These are phyloP conservation scores for Cercospora citrullina DNA, from an alignment of 2,329 filamentous ascomycete species.

Conservation along the genomic window DNA sequence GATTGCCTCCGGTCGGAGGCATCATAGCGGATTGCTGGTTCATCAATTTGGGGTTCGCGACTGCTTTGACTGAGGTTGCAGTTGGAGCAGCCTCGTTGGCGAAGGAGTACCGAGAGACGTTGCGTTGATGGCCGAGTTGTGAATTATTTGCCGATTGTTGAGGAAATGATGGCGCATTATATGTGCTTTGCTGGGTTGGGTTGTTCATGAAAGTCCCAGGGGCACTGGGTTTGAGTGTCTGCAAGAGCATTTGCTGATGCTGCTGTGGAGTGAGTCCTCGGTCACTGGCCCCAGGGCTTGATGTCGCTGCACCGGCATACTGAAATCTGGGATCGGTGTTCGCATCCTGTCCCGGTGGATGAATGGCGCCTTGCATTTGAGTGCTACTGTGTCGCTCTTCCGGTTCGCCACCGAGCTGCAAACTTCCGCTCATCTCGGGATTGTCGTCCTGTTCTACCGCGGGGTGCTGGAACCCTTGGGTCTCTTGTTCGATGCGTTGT, in stretches of 20 bases:
- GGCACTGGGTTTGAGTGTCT: slow-evolving; percentile 52
- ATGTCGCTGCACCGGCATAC: slow-evolving; percentile 44
- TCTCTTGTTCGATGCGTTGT: slow-evolving; percentile 55
- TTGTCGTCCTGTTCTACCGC: slow-evolving; percentile 66
- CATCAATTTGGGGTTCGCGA: slow-evolving; percentile 78
- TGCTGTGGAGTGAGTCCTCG: slow-evolving; percentile 81
- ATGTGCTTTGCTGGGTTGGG: slow-evolving; percentile 49
- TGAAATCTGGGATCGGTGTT: slow-evolving; percentile 36
- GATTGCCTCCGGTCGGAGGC: slow-evolving; percentile 51
- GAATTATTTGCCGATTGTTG: slow-evolving; percentile 22
- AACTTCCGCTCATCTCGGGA: slow-evolving; percentile 73
- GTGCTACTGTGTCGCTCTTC: slow-evolving; percentile 66
- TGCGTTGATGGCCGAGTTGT: slow-evolving; percentile 67
- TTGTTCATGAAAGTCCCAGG: slow-evolving; percentile 47
- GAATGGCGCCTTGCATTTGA: slow-evolving; percentile 63
- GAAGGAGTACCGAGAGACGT: slow-evolving; percentile 86
- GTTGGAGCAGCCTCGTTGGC: slow-evolving; percentile 68
- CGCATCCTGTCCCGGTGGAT: slow-evolving; percentile 58
- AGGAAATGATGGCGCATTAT: slow-evolving; percentile 40
- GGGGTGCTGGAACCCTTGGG: slow-evolving; percentile 49
- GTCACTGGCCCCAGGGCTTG: slow-evolving; percentile 60
- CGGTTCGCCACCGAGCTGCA: slow-evolving; percentile 88
- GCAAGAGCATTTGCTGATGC: slow-evolving; percentile 66
- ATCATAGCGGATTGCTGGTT: slow-evolving; percentile 87
- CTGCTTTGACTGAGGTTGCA: slow-evolving; percentile 67